phyloP scores from a whole-genome alignment of 2,329 filamentous ascomycete genomes.

The Colletotrichum euphorbiae region DNA sequence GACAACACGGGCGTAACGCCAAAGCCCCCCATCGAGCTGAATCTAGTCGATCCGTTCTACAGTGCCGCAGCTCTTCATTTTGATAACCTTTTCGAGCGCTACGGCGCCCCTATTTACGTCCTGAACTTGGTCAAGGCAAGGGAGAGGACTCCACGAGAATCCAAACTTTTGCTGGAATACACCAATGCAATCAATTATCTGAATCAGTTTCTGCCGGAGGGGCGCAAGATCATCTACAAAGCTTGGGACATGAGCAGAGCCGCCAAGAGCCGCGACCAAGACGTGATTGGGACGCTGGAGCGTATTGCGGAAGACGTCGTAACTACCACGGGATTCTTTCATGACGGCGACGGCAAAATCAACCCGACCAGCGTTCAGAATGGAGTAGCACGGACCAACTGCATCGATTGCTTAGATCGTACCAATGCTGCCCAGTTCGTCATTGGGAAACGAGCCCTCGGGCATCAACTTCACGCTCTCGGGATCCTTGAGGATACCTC shows the following conservation, averaged over 20 bases:
- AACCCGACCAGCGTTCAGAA: slow-evolving; percentile 82
- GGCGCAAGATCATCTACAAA: slow-evolving; percentile 90
- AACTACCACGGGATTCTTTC: slow-evolving; percentile 90
- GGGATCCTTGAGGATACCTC: slow-evolving; percentile 84
- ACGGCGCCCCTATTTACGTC: slow-evolving; percentile 91
- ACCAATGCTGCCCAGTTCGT: slow-evolving; percentile 99
- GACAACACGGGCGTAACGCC: slow-evolving; percentile 95
- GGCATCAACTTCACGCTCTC: slow-evolving; percentile 90
- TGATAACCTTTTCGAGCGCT: slow-evolving; percentile 91
- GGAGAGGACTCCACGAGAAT: slow-evolving; percentile 90
- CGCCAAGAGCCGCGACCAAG: slow-evolving; percentile 89
- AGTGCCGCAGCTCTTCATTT: slow-evolving; percentile 94
- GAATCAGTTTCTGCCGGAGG: slow-evolving; percentile 88
- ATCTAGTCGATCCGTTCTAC: slow-evolving; percentile 96
- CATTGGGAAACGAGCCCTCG: slow-evolving; percentile 92
- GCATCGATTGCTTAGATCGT: slow-evolving; percentile 96
- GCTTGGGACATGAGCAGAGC: slow-evolving; percentile 99
- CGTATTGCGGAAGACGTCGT: slow-evolving; percentile 90
- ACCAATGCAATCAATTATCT: slow-evolving; percentile 89
- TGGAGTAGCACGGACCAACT: slow-evolving; percentile 93
- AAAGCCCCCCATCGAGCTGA: slow-evolving; percentile 95
- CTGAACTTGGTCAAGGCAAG: slow-evolving; percentile 91
- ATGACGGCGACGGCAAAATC: slow-evolving; percentile 82
- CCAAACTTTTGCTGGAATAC: slow-evolving; percentile 89
- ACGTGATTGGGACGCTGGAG: slow-evolving; percentile 94